Evolutionary conservation across 805 yeast genomes (phyloP), one percentile per base, ranked within the genome.

Genomic region (Candida endomychidarum): DNA sequence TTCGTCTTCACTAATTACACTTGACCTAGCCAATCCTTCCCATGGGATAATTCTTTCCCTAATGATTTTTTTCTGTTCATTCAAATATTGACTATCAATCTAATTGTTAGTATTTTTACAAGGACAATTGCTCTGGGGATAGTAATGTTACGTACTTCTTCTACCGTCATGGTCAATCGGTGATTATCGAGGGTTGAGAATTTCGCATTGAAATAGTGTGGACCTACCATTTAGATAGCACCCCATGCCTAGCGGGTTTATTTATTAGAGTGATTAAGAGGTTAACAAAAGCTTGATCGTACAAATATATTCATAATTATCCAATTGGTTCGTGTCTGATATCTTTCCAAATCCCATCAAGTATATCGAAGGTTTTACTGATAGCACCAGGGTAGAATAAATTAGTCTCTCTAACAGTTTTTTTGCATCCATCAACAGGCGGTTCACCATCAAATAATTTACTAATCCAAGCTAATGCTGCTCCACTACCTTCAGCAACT

Each of bases 1-100:
- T 57, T 87, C 93, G 45, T 77, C 78, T 37, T 74, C 74, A 31
- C 81, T 65, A 26, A 90, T 70, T 32, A 81, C 75, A 34, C 78
- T 80, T 14, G 90, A 81, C 40, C 96, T 74, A 8, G 86, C 81
- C 52, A 85, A 80, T 8, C 95, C 95, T 54, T 86, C 95, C 97
- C 97, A 90, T 22, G 95, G 95, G 41, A 89, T 78, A 22, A 90
- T 81, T 48, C 93, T 77, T 45, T 86, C 82, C 53, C 93, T 73
- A 47, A 88, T 81, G 46, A 78, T 79, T 48, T 74, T 70, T 51
- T 83, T 72, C 38, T 82, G 74, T 52, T 83, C 90, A 42, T 74
- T 72, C 54, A 86, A 70, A 51, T 75, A 80, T 22, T 74, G 74
- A 59, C 87, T 83, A 48, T 86, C 90, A 51, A 85, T 39, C 59